Evolutionary conservation across 148 eudicot genomes (phyloP).

Genomic region (Rhododendron vialii): DNA sequence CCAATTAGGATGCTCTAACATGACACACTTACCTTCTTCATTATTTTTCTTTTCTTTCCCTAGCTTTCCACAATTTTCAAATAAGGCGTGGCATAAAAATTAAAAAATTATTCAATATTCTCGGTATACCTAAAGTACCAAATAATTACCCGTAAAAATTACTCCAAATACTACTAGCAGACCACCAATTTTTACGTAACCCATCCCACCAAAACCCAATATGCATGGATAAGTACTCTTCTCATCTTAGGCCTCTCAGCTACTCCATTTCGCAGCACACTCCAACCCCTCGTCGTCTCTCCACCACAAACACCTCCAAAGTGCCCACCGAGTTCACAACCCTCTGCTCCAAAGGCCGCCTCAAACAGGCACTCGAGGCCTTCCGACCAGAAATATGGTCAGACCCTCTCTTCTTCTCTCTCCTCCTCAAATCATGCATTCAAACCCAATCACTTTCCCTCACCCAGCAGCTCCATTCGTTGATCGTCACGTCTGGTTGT

Average conservation of each 20-base stretch:
- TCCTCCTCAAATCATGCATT: constrained; percentile 55
- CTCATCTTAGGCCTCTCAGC: constrained; percentile 8
- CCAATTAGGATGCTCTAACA: no score
- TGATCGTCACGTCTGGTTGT: constrained; percentile 59
- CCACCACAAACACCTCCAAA: constrained; percentile 23
- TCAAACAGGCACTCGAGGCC: constrained; percentile 59
- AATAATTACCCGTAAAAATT: no score
- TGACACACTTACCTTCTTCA: no score
- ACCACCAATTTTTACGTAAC: no score
- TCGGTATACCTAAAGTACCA: no score
- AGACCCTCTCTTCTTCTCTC: constrained; percentile 56
- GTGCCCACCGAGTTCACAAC: constrained; percentile 20
- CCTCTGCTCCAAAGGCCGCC: constrained; percentile 48
- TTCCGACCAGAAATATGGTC: constrained; percentile 42
- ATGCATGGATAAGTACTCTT: constrained; percentile 31
- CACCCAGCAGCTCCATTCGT: constrained; percentile 58
- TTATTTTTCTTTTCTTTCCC: no score
- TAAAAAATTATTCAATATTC: no score
- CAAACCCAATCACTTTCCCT: constrained; percentile 32
- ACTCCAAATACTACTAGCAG: no score
- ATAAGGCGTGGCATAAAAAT: no score
- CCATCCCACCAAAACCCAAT: no score
- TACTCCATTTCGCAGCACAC: constrained; percentile 9
- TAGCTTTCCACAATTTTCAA: no score
- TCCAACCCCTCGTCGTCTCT: constrained; percentile 17